phyloP scores from a whole-genome alignment of 148 eudicot genomes.

The Rheum nobile region DNA sequence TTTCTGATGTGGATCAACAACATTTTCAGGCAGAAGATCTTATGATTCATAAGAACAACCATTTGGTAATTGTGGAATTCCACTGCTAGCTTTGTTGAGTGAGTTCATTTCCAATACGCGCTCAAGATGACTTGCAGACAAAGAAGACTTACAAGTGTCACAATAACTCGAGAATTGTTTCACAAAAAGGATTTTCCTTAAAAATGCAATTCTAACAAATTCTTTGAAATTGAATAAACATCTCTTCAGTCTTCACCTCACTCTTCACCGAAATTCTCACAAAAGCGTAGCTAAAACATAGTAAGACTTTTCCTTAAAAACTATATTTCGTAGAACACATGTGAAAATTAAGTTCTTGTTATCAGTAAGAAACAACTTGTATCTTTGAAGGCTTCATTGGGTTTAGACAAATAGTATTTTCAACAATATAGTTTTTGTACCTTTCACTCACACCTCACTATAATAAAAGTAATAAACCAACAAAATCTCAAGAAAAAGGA shows the following conservation, averaged over 20 bases:
- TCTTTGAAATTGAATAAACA: slow-evolving; percentile 73
- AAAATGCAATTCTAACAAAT: slow-evolving; percentile 76
- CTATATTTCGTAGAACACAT: no score
- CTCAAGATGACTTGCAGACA: slow-evolving; percentile 67
- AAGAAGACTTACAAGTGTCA: background rate
- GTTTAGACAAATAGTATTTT: no score
- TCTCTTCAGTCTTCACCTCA: slow-evolving; percentile 77
- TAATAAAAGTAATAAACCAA: no score
- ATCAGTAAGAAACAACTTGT: no score
- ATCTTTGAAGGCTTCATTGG: no score
- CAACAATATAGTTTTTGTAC: no score
- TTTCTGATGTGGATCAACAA: slow-evolving; percentile 61
- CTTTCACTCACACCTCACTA: no score
- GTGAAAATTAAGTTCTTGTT: no score
- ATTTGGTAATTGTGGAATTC: slow-evolving; percentile 38
- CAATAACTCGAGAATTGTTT: background rate
- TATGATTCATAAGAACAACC: slow-evolving; percentile 37
- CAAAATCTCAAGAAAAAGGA: no score
- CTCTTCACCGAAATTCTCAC: no score
- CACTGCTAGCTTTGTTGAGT: slow-evolving; percentile 41
- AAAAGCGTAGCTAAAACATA: no score
- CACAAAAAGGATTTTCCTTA: slow-evolving; percentile 26
- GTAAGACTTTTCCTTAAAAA: no score
- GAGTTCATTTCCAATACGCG: slow-evolving; percentile 60
- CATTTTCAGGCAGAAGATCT: slow-evolving; percentile 62